These are phyloP conservation scores for Botryotinia globosa DNA, from an alignment of 2,329 filamentous ascomycete genomes.

Conservation along the genomic window DNA sequence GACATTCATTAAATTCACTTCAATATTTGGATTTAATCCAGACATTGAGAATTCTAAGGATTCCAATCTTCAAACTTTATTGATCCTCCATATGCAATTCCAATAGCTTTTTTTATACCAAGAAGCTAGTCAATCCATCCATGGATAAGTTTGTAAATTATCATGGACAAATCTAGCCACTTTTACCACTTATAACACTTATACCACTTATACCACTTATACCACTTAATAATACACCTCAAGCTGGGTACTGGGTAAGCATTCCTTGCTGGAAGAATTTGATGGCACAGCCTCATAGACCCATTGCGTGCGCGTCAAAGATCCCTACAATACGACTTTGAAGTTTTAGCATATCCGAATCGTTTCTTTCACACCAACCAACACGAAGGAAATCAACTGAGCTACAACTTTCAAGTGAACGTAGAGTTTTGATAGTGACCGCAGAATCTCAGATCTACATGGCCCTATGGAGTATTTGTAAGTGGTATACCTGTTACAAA, in stretches of 20 bases:
- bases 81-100: not conserved
- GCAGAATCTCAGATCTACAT: not conserved
- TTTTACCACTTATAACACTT: too few relatives aligned
- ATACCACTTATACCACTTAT: too few relatives aligned
- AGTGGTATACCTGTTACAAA: not conserved
- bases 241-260: not conserved
- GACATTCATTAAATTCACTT: not conserved
- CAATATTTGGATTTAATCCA: not conserved
- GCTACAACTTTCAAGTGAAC: not conserved
- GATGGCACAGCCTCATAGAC: slow-evolving; percentile 11
- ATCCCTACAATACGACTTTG: not conserved
- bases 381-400: not conserved
- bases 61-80: too few relatives aligned
- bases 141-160: not conserved
- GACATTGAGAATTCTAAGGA: not conserved
- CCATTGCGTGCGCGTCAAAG: slow-evolving; percentile 20
- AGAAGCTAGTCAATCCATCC: not conserved
- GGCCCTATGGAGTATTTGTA: not conserved
- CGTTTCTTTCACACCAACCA: not conserved
- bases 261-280: slow-evolving; percentile 16
- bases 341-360: not conserved
- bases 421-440: not conserved
- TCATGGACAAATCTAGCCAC: not conserved
- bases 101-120: not conserved
- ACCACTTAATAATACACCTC: not conserved